A percentile compares a stretch with the other conserved stretches of the same genome.
Evolutionary conservation across 495 filamentous ascomycete species (phyloP).

Genomic region (Xylaria curta): DNA sequence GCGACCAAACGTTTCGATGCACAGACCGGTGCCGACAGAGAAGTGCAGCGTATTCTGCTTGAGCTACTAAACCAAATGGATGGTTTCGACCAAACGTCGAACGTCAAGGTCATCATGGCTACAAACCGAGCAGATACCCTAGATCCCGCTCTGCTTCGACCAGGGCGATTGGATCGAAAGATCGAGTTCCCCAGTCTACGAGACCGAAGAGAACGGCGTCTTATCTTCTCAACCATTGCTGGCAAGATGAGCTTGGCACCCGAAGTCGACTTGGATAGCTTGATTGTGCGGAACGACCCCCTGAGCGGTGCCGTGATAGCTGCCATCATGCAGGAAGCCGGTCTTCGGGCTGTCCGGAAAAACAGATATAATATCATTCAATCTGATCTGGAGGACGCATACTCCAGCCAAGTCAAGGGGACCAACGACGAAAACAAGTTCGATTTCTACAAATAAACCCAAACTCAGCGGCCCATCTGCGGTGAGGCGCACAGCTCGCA

Average conservation of each 20-base stretch:
- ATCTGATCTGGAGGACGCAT: slow-evolving; percentile 92
- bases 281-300: slow-evolving; percentile 96
- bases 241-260: slow-evolving; percentile 95
- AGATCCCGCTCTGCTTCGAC: slow-evolving; percentile 91
- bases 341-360: slow-evolving; percentile 92
- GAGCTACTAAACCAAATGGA: slow-evolving; percentile 99
- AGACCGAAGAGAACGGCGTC: slow-evolving; percentile 88
- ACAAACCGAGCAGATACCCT: slow-evolving; percentile 97
- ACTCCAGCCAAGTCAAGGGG: slow-evolving; percentile 92
- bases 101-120: slow-evolving; percentile 99
- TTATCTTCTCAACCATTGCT: slow-evolving; percentile 97
- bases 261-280: slow-evolving; percentile 92
- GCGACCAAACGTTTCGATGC: slow-evolving; percentile 99
- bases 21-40: slow-evolving; percentile 94
- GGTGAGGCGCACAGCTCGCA: not conserved
- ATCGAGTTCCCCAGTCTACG: slow-evolving; percentile 95
- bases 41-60: slow-evolving; percentile 96
- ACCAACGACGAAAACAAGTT: slow-evolving; percentile 80
- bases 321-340: slow-evolving; percentile 99
- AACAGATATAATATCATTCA: slow-evolving; percentile 99
- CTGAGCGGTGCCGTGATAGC: slow-evolving; percentile 95
- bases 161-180: slow-evolving; percentile 94
- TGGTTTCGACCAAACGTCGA: slow-evolving; percentile 97
- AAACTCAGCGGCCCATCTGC: not conserved
- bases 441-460: slow-evolving; percentile 67